Conservation (phyloP, 495 filamentous ascomycete species). For the Sabuloglossum arenarium region DNA sequence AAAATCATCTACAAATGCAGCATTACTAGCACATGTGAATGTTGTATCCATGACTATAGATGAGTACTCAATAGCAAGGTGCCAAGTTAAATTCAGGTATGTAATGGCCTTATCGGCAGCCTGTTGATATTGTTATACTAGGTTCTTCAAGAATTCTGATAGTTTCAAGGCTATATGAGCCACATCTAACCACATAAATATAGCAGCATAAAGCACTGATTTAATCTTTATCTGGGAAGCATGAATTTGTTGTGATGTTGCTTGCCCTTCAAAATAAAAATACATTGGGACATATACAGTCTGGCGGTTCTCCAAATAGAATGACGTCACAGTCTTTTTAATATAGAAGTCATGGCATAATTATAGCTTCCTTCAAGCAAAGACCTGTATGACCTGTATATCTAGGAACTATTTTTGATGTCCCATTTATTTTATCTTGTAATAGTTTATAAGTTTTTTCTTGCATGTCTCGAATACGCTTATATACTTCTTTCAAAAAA, state of each 20-base stretch:
- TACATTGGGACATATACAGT: not conserved
- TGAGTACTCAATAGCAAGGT: not conserved
- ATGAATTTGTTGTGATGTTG: slow-evolving; percentile 3
- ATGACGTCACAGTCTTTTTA: not conserved
- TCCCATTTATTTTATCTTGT: not conserved
- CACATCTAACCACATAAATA: slow-evolving; percentile 11
- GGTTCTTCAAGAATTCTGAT: slow-evolving; percentile 12
- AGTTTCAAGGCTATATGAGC: slow-evolving; percentile 7
- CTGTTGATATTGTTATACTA: slow-evolving; percentile 4
- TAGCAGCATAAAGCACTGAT: slow-evolving; percentile 11
- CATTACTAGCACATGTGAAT: slow-evolving; percentile 5
- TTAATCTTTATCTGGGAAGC: slow-evolving; percentile 13
- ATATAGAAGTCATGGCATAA: slow-evolving; percentile 1
- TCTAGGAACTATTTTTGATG: not conserved
- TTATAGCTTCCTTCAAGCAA: not conserved
- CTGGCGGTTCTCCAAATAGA: not conserved
- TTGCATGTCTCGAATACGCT: not conserved
- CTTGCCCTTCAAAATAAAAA: not conserved
- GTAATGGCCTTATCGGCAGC: slow-evolving; percentile 6
- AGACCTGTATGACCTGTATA: not conserved
- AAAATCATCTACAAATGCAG: slow-evolving; percentile 10
- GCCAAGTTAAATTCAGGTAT: slow-evolving; percentile 9
- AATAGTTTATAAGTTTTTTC: not conserved
- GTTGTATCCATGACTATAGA: not conserved
- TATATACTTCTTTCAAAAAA: slow-evolving; percentile 1